phyloP scores from a whole-genome alignment of 2,329 filamentous ascomycete genomes.

The Cladophialophora psammophila region DNA sequence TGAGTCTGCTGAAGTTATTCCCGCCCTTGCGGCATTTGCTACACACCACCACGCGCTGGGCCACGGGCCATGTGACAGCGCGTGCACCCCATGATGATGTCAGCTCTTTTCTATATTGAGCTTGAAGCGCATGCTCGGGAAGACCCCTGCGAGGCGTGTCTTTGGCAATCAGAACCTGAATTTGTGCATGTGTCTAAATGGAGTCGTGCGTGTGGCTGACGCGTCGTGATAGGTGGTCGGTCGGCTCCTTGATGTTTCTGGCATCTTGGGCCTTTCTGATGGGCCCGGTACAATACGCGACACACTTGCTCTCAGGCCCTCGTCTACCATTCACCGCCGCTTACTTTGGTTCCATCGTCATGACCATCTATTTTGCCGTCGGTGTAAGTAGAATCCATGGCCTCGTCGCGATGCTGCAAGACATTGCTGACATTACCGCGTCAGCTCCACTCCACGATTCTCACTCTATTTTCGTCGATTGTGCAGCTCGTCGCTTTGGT shows the following conservation, averaged over 20 bases:
- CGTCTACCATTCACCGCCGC: conserved; percentile 90
- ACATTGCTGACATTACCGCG: conserved; percentile 90
- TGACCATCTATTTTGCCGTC: conserved; percentile 91
- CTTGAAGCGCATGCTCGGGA: conserved; percentile 19
- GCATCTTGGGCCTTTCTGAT: conserved; percentile 93
- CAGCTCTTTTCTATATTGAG: conserved; percentile 37
- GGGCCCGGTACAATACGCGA: conserved; percentile 82
- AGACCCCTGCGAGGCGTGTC: conserved; percentile 19
- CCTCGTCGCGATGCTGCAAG: conserved; percentile 75
- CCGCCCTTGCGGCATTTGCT: conserved; percentile 31
- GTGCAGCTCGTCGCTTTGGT: conserved; percentile 81
- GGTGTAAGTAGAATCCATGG: conserved; percentile 76
- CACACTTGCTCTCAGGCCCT: conserved; percentile 82
- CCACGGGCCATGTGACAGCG: conserved; percentile 38
- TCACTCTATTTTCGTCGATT: conserved; percentile 84
- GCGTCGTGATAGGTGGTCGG: conserved; percentile 77
- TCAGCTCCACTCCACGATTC: conserved; percentile 81
- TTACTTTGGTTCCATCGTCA: conserved; percentile 89
- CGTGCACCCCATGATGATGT: conserved; percentile 41
- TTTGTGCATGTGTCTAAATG: conserved; percentile 30
- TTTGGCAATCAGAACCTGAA: conserved; percentile 24
- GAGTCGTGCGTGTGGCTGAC: conserved; percentile 38
- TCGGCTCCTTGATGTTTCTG: conserved; percentile 89
- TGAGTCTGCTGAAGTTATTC: conserved; percentile 65
- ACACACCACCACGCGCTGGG: conserved; percentile 35